Conservation (phyloP, 495 filamentous ascomycete species). For the Aspergillus ellipticus region DNA sequence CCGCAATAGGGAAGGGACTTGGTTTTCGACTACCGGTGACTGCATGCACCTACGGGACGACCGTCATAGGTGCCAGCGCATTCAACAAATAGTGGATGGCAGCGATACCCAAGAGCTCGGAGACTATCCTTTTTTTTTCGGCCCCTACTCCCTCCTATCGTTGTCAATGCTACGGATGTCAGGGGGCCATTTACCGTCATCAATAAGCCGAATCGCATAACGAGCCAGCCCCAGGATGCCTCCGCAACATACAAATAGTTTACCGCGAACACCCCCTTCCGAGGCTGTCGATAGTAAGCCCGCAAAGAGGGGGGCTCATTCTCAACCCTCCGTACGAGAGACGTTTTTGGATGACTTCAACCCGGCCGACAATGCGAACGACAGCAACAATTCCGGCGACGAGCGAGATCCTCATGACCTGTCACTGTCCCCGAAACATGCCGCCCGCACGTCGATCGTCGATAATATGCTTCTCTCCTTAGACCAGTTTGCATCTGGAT, state of each 20-base stretch:
- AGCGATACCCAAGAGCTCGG: background rate
- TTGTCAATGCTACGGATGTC: constrained; percentile 6
- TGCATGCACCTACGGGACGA: background rate
- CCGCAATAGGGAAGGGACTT: background rate
- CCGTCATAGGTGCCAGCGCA: background rate
- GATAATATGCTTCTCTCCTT: constrained; percentile 90
- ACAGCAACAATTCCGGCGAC: constrained; percentile 40
- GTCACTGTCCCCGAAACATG: constrained; percentile 68
- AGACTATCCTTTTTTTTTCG: background rate
- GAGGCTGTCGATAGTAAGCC: constrained; percentile 30
- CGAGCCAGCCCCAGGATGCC: constrained; percentile 30
- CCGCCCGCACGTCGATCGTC: constrained; percentile 80
- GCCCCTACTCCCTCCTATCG: background rate
- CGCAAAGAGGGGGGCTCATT: constrained; percentile 26
- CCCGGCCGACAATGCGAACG: constrained; percentile 37
- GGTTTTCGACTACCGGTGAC: background rate
- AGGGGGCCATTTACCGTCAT: background rate
- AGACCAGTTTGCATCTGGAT: constrained; percentile 65
- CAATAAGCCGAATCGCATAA: constrained; percentile 16
- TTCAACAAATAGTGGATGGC: background rate
- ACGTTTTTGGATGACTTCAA: constrained; percentile 50
- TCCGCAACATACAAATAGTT: constrained; percentile 28
- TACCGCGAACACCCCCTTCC: constrained; percentile 45
- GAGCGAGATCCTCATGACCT: constrained; percentile 84
- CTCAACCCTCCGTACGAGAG: constrained; percentile 42